A percentile compares a stretch with the other conserved stretches of the same genome.
These are phyloP conservation scores for Cercospora janseana DNA, from an alignment of 2,329 filamentous ascomycete genomes.

Conservation along the genomic window DNA sequence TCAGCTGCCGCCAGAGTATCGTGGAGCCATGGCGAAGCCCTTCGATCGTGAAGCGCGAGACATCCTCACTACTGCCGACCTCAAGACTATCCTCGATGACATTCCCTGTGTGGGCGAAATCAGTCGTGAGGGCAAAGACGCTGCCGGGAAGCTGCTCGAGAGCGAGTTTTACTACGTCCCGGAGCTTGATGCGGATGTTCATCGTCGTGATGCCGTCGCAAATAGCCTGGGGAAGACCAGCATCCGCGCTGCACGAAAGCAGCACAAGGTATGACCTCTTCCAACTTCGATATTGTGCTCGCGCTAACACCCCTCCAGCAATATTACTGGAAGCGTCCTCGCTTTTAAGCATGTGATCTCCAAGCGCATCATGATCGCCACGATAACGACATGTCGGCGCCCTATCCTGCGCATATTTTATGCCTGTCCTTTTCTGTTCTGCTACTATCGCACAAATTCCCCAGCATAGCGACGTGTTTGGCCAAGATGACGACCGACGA, in stretches of 20 bases:
- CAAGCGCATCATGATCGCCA: conserved; percentile 13
- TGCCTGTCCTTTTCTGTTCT: conserved; percentile 19
- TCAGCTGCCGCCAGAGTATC: conserved; percentile 69
- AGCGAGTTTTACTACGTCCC: conserved; percentile 97
- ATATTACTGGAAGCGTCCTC: conserved; percentile 69
- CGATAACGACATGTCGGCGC: conserved; percentile 12
- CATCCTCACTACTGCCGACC: conserved; percentile 57
- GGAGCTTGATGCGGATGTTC: conserved; percentile 76
- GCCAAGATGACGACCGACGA: conserved; percentile 20
- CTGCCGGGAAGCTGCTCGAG: conserved; percentile 87
- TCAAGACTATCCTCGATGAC: conserved; percentile 70
- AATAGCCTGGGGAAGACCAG: conserved; percentile 85
- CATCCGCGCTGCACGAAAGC: conserved; percentile 84
- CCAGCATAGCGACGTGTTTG: conserved; percentile 29
- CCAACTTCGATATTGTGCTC: background rate
- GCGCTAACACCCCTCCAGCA: conserved; percentile 49
- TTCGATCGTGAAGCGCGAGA: conserved; percentile 31
- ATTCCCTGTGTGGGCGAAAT: conserved; percentile 85
- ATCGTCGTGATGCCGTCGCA: conserved; percentile 76
- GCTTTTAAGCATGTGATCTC: conserved; percentile 31
- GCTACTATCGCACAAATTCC: conserved; percentile 24
- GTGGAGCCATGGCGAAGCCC: conserved; percentile 35
- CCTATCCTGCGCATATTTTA: conserved; percentile 9
- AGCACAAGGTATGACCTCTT: conserved; percentile 76
- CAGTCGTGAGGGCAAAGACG: conserved; percentile 86